Evolutionary conservation across 1,139 yeast genomes (phyloP).

Genomic region (Yamadazyma trypodendri): DNA sequence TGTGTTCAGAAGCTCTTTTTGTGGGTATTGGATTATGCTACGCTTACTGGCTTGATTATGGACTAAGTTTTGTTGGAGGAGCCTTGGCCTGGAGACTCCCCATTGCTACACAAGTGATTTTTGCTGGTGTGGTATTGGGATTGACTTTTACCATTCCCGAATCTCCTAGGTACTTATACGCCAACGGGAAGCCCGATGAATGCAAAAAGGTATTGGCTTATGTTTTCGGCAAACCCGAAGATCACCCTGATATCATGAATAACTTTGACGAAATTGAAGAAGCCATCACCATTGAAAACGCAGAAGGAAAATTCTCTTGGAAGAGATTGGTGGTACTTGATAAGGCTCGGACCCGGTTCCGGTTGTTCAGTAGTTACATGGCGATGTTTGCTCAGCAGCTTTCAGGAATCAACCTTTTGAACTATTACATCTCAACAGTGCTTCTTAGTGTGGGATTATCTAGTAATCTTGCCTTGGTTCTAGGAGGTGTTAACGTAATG

Average conservation of each 20-base stretch:
- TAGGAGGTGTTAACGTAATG: constrained; percentile 61
- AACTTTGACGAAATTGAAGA: constrained; percentile 12
- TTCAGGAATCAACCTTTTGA: constrained; percentile 78
- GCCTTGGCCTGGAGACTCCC: constrained; percentile 67
- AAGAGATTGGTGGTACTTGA: constrained; percentile 10
- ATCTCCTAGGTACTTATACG: constrained; percentile 54
- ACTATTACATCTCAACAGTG: constrained; percentile 76
- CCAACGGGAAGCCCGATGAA: constrained; percentile 31
- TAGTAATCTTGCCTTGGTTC: constrained; percentile 52
- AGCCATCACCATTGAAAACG: constrained; percentile 11
- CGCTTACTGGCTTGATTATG: constrained; percentile 66
- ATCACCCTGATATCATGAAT: constrained; percentile 8
- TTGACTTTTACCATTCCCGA: constrained; percentile 49
- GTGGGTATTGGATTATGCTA: constrained; percentile 67
- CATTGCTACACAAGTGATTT: constrained; percentile 46
- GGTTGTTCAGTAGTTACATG: constrained; percentile 60
- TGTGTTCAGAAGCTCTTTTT: constrained; percentile 65
- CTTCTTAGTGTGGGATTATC: constrained; percentile 63
- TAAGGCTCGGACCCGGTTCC: constrained; percentile 31
- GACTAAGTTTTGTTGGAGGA: constrained; percentile 49
- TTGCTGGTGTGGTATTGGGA: constrained; percentile 49
- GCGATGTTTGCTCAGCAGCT: constrained; percentile 46
- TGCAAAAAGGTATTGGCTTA: constrained; percentile 27
- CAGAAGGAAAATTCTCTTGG: constrained; percentile 12
- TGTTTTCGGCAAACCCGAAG: constrained; percentile 9